Evolutionary conservation across 2,329 filamentous ascomycete species (phyloP), one percentile per base, ranked within the genome.

Genomic region (Phialophora chinensis): DNA sequence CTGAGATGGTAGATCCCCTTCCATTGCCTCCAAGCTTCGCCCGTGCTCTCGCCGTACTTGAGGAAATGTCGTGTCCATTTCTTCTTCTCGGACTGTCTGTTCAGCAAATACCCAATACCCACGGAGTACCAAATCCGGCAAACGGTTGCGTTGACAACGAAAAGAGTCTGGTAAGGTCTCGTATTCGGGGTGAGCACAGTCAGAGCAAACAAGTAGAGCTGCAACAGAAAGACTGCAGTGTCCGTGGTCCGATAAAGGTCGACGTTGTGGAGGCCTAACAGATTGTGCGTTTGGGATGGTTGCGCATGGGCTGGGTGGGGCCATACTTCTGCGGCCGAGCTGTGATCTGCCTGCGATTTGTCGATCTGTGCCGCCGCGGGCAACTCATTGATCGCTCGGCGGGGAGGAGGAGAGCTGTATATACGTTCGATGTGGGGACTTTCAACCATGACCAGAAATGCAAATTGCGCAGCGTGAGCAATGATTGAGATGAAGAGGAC

Each of bases 371-470:
- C 72, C 79, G 78, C 69, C 72, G 75, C 66, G 74, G 72, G 73
- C 69, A 60, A 63, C 63, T 69, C 77, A 74, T 76, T 76, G 79
- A 74, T 72, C 73, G 63, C 67, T 68, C 65, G 70, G 65, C 61
- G 81, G 66, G 93, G 91, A 52, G 91, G 86, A 60, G 93, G 93
- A 38, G 93, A 88, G 76, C 97, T 97, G 83, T 99, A 99, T 3
- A 89, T 97, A 83, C 96, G 96, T 75, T 98, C 93, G 80, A 99
- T 99, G 76, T 99, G 95, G 60, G 95, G 95, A 75, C 96, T 97
- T 81, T 99, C 95, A 70, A 99, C 92, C 67, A 92, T 84, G 61
- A 92, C 88, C 71, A 99, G 85, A 82, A 99, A 99, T 67, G 90
- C 90, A 78, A 99, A 94, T 81, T 99, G 95, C 66, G 93, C 92